These are phyloP conservation scores for Coemansia javaensis DNA, from an alignment of 192 early-diverging fungal species.

Conservation along the genomic window DNA sequence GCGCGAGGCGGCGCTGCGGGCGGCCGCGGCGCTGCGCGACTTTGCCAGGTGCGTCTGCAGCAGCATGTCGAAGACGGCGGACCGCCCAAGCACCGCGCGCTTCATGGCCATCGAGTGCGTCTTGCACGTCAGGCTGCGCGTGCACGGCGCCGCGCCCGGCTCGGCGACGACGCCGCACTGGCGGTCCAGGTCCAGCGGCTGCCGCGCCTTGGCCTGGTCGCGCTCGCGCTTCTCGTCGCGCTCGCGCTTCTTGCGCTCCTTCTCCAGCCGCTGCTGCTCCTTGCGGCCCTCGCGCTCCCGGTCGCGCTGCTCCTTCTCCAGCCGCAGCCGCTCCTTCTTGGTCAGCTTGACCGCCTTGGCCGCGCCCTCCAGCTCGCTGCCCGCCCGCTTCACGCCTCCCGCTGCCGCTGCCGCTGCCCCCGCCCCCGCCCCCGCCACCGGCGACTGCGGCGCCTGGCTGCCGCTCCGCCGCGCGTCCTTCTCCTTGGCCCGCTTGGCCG, in stretches of 20 bases:
- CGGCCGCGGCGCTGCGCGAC: constrained; percentile 57
- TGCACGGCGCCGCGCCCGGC: constrained; percentile 61
- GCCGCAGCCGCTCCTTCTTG: constrained; percentile 37
- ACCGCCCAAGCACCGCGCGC: constrained; percentile 76
- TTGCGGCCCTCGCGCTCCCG: constrained; percentile 26
- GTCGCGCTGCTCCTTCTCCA: constrained; percentile 42
- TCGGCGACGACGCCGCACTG: constrained; percentile 76
- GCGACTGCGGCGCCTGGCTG: no score
- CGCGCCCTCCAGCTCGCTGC: constrained; percentile 1
- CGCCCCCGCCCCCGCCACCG: constrained; percentile 1
- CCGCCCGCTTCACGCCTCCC: constrained; percentile 19
- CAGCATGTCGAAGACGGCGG: constrained; percentile 75
- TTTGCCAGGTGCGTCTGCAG: constrained; percentile 74
- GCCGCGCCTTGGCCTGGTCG: constrained; percentile 35
- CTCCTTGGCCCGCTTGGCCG: constrained; percentile 22
- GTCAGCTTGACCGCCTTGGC: constrained; percentile 20
- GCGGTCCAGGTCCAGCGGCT: constrained; percentile 81
- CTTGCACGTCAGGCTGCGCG: constrained; percentile 92
- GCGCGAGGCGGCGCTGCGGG: constrained; percentile 34
- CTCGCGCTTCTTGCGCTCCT: constrained; percentile 45
- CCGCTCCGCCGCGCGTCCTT: constrained; percentile 1
- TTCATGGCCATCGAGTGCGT: constrained; percentile 89
- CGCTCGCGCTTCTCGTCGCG: constrained; percentile 55
- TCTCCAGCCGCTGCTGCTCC: constrained; percentile 36
- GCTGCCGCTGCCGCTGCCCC: not conserved